Base-by-base conservation (phyloP, 2,329 filamentous ascomycete species). In the Boeremia lycopersici region DNA sequence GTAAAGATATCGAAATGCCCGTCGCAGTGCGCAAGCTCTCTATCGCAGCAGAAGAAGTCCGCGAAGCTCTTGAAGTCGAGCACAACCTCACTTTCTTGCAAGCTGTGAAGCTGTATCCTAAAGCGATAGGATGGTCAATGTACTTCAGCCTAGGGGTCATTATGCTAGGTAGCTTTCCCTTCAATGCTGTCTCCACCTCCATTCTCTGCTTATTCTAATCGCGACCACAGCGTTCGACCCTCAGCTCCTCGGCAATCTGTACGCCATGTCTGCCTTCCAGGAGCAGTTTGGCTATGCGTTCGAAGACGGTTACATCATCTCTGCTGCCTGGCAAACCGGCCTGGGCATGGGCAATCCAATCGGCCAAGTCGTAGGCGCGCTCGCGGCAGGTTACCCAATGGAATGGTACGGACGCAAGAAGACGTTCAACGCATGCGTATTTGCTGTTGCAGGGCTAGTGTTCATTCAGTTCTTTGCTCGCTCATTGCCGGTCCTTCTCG, bases 391-490 rank as follows among this genome's bases (percentile, higher is more conserved):
- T 7, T 68, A 64, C 59, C 74, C 65, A 4, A 74, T 74, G 67
- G 71, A 70, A 50, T 69, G 59, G 53, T 56, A 51, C 33, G 74
- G 74, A 7, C 67, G 74, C 11, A 61, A 53, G 43, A 46, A 39
- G 19, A 55, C 64, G 1, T 53, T 67, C 26, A 51, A 47, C 12
- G 47, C 48, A 15, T 62, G 61, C 26, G 48, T 64, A 0, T 43
- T 62, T 2, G 40, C 57, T 9, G 60, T 60, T 11, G 36, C 60
- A 17, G 77, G 73, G 2, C 79, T 86, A 29, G 80, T 87, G 50
- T 86, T 86, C 64, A 80, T 87, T 42, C 83, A 86, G 59, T 86
- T 87, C 73, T 86, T 86, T 58, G 83, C 84, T 12, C 78, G 80
- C 2, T 57, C 60, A 2, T 35, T 57, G 12, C 59, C 52, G 0